Percentiles rank a stretch among this genome's conserved stretches.
These are phyloP conservation scores for Trichocomaceae sp. DNA, from an alignment of 2,329 filamentous ascomycete species.

Conservation along the genomic window DNA sequence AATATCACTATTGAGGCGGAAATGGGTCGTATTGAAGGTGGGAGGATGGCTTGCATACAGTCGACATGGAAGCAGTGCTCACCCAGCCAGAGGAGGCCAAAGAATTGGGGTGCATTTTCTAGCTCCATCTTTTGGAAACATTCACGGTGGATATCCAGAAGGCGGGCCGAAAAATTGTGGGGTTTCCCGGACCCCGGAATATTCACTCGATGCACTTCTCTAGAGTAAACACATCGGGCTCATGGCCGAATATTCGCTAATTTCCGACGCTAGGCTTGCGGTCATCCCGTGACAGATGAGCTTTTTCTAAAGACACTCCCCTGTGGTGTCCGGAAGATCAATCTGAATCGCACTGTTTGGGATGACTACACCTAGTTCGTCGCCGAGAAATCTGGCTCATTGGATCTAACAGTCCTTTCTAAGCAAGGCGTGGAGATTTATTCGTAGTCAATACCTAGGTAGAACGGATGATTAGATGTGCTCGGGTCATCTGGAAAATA, in stretches of 20 bases:
- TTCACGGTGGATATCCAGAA: conserved; percentile 19
- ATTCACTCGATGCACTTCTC: too few species aligned
- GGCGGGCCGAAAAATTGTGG: conserved; percentile 14
- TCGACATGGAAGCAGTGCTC: neutral
- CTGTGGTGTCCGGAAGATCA: conserved; percentile 20
- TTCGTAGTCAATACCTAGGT: conserved; percentile 10
- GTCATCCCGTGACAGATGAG: conserved; percentile 19
- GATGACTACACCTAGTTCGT: conserved; percentile 21
- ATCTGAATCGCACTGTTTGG: conserved; percentile 21
- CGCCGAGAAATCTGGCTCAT: conserved; percentile 8
- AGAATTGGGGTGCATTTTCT: conserved; percentile 3
- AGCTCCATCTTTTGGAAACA: conserved; percentile 5
- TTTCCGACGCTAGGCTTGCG: too few species aligned
- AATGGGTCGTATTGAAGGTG: neutral
- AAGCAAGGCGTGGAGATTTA: conserved; percentile 15
- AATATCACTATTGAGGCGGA: conserved; percentile 6
- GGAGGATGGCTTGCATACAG: neutral
- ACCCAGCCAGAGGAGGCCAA: neutral
- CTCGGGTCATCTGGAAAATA: conserved; percentile 8
- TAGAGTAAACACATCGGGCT: neutral
- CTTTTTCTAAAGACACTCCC: conserved; percentile 15
- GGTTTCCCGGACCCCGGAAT: too few species aligned
- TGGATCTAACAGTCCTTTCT: conserved; percentile 15
- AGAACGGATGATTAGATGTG: conserved; percentile 15
- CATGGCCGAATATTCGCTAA: conserved; percentile 7